Base-by-base conservation (phyloP, 2,329 filamentous ascomycete genomes). In the Scopulariopsis brevicaulis region DNA sequence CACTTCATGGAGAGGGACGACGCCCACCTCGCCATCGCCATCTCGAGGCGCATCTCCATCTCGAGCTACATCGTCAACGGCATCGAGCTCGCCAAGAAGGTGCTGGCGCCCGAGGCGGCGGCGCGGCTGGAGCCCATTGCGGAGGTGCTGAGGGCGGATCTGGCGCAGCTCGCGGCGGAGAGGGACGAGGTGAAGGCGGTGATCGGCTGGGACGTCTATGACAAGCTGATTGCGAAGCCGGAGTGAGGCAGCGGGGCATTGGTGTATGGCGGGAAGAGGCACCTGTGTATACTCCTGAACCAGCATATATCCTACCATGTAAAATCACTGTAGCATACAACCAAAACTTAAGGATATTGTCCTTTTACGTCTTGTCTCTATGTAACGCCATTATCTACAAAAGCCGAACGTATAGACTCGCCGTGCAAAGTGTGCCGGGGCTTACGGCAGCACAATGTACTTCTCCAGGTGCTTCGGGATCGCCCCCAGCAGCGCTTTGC, bases 401-500 rank as follows among this genome's bases (percentile, higher is more conserved):
- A n/a, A n/a, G 3, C 6, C n/a, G 40, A 32, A 32, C 18, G 3
- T 46, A n/a, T 14, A 28, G n/a, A n/a, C 40, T 34, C 40, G 10
- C 18, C 18, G 4, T 18, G 11, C 37, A 32, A 32, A 8, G 28
- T 8, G 28, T 8, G 28, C n/a, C 28, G 28, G 11, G 12, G 37
- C 43, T n/a, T 57, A 96, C 63, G 89, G 88, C 71, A 97, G 75
- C 61, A 97, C 92, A 72, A 96, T 95, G 73, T 99, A 97, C 79
- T 91, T 96, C 70, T 89, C 83, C 69, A 97, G 72, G 68, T 89
- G 85, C 75, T 89, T 81, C 7, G 94, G 94, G 69, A 99, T 86
- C 51, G 91, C 86, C 32, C 76, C 82, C 53, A 94, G 71, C 63
- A 99, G 75, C 59, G 87, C 88, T 84, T 97, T 99, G 67, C 85